These are phyloP conservation scores for Boletus smithii DNA, from an alignment of 1,284 basidiomycete genomes.

Conservation along the genomic window DNA sequence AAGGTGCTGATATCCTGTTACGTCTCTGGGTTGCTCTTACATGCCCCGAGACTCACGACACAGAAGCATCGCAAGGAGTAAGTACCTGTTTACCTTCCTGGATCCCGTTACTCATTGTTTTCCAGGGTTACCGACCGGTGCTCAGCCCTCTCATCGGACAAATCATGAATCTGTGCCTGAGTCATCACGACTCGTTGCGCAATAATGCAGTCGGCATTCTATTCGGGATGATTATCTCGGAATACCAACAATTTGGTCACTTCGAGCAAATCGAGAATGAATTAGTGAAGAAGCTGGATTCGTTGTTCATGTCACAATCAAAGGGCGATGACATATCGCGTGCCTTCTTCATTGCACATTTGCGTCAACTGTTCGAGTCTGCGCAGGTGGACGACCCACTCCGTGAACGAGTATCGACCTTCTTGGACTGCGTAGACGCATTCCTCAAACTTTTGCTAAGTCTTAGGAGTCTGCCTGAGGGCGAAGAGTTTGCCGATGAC, in stretches of 20 bases:
- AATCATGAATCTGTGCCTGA: conserved; percentile 90
- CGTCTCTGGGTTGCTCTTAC: conserved; percentile 88
- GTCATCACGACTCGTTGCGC: conserved; percentile 90
- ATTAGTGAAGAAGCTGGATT: conserved; percentile 91
- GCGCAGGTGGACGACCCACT: conserved; percentile 79
- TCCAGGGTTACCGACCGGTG: conserved; percentile 77
- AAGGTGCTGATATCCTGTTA: conserved; percentile 83
- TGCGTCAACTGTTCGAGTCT: conserved; percentile 83
- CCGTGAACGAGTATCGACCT: conserved; percentile 72
- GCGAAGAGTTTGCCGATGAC: conserved; percentile 93
- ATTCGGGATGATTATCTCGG: conserved; percentile 94
- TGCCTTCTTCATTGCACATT: conserved; percentile 91
- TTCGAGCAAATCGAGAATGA: conserved; percentile 90
- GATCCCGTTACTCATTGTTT: conserved; percentile 7
- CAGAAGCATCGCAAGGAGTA: conserved; percentile 61
- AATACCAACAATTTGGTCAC: conserved; percentile 77
- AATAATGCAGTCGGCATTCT: conserved; percentile 90
- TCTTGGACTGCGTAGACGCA: conserved; percentile 87
- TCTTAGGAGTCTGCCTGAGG: conserved; percentile 89
- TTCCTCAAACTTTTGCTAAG: conserved; percentile 94
- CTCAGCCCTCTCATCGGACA: conserved; percentile 87
- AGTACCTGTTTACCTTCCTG: conserved; percentile 23
- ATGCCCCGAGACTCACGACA: conserved; percentile 61
- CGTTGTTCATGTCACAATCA: conserved; percentile 87
- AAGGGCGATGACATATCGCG: conserved; percentile 88